A percentile compares a stretch with the other conserved stretches of the same genome.
Conservation (phyloP, 1,139 yeast species). For the Scheffersomyces cryptocercus region DNA sequence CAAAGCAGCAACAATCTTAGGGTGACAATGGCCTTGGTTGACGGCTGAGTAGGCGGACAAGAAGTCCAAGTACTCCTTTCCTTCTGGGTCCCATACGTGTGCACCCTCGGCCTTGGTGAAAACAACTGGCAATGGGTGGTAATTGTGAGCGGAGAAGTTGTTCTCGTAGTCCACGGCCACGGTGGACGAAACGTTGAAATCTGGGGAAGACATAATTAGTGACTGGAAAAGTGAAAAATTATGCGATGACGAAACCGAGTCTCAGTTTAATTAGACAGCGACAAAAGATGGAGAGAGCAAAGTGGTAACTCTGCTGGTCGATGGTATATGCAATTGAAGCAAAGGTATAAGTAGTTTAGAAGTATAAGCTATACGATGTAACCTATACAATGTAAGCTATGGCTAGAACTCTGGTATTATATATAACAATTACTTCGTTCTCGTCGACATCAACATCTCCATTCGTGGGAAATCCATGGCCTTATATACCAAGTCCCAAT, state of each 20-base stretch:
- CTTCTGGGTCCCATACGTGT: slow-evolving; percentile 98
- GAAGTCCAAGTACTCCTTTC: slow-evolving; percentile 83
- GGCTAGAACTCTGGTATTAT: too few relatives aligned
- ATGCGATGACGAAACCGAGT: background rate
- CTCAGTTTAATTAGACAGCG: background rate
- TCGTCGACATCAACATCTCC: too few relatives aligned
- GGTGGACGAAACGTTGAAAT: slow-evolving; percentile 57
- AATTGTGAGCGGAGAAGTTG: slow-evolving; percentile 91
- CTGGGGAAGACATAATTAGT: slow-evolving; percentile 17
- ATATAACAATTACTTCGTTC: too few relatives aligned
- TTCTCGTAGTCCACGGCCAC: slow-evolving; percentile 71
- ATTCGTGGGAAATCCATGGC: background rate
- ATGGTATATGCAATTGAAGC: too few relatives aligned
- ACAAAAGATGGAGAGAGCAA: too few relatives aligned
- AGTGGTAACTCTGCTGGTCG: too few relatives aligned
- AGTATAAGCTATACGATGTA: too few relatives aligned
- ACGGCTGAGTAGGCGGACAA: slow-evolving; percentile 95
- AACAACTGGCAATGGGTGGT: slow-evolving; percentile 95
- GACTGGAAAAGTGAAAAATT: background rate
- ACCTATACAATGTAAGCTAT: too few relatives aligned
- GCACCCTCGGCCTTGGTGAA: slow-evolving; percentile 87
- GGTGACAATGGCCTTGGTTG: slow-evolving; percentile 98
- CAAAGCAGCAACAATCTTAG: slow-evolving; percentile 82
- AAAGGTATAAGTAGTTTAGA: too few relatives aligned
- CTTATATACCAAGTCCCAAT: slow-evolving; percentile 2